Conservation (phyloP, 2,329 filamentous ascomycete species). For the Phaeosphaeriaceae sp. region DNA sequence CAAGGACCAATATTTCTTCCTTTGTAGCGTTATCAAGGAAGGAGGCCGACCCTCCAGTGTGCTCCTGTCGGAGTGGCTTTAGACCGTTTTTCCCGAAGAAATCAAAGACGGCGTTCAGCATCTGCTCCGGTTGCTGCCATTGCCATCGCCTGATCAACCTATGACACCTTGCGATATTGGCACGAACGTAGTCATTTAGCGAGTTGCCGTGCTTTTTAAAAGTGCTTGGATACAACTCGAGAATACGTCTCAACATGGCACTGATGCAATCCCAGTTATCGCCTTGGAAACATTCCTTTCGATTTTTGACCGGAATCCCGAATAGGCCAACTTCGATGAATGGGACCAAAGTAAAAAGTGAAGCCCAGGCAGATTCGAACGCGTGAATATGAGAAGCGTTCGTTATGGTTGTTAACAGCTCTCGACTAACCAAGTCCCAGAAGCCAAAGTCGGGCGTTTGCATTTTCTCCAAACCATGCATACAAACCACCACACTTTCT, state of each 20-base stretch:
- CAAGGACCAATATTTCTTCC: conserved; percentile 52
- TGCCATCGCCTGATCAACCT: conserved; percentile 61
- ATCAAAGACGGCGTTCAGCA: conserved; percentile 62
- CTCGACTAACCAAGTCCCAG: conserved; percentile 52
- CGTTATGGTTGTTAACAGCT: conserved; percentile 27
- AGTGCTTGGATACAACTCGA: conserved; percentile 56
- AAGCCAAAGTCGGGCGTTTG: conserved; percentile 45
- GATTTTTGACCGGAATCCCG: conserved; percentile 55
- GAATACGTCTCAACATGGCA: conserved; percentile 53
- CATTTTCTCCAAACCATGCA: conserved; percentile 49
- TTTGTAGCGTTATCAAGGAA: conserved; percentile 61
- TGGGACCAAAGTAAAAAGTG: conserved; percentile 61
- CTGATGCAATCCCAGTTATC: conserved; percentile 61
- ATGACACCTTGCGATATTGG: conserved; percentile 60
- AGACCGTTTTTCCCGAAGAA: conserved; percentile 64
- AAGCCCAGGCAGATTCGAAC: conserved; percentile 50
- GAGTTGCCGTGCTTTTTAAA: conserved; percentile 47
- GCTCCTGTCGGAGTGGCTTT: conserved; percentile 60
- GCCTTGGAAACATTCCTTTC: conserved; percentile 46
- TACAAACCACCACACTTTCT: conserved; percentile 56
- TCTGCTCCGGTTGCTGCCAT: conserved; percentile 62
- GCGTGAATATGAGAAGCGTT: conserved; percentile 32
- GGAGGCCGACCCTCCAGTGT: conserved; percentile 57
- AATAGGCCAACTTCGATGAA: conserved; percentile 58
- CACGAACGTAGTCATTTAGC: conserved; percentile 63